A percentile compares a stretch with the other conserved stretches of the same genome.
Evolutionary conservation across 768 basidiomycete species (phyloP).

Genomic region (Krasilnikovozyma curviuscula): DNA sequence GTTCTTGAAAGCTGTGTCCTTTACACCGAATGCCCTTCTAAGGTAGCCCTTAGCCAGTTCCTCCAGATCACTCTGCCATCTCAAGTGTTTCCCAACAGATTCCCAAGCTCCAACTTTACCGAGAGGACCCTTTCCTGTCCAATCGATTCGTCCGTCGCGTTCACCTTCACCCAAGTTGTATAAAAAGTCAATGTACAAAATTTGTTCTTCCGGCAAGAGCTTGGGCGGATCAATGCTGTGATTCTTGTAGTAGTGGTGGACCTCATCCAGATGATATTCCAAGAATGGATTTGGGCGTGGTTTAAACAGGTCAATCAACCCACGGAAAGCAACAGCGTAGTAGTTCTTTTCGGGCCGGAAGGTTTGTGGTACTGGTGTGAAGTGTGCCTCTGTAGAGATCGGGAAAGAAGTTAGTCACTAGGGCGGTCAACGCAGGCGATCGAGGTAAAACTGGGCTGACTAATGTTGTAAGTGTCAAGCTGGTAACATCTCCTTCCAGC

Average conservation of each 20-base stretch:
- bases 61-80: conserved; percentile 10
- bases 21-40: conserved; percentile 11
- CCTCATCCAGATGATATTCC: conserved; percentile 8
- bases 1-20: no score
- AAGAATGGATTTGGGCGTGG: conserved; percentile 10
- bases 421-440: no score
- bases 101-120: conserved; percentile 12
- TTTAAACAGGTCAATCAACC: conserved; percentile 8
- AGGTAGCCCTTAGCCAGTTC: conserved; percentile 13
- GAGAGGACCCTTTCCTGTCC: conserved; percentile 8
- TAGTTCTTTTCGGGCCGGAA: conserved; percentile 9
- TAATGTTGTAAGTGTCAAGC: conserved; percentile 11
- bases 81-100: conserved; percentile 9
- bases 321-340: conserved; percentile 6
- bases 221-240: background rate
- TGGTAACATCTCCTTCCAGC: conserved; percentile 12
- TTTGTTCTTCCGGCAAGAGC: conserved; percentile 12
- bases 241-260: conserved; percentile 4
- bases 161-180: conserved; percentile 13
- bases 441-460: background rate
- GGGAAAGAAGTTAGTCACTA: background rate
- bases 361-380: conserved; percentile 9
- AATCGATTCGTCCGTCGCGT: conserved; percentile 10
- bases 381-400: conserved; percentile 3
- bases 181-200: conserved; percentile 13